Evolutionary conservation across 164 flowering plant genomes (phyloP), one percentile per base, ranked within the genome.

Genomic region (Hamamelis virginiana): DNA sequence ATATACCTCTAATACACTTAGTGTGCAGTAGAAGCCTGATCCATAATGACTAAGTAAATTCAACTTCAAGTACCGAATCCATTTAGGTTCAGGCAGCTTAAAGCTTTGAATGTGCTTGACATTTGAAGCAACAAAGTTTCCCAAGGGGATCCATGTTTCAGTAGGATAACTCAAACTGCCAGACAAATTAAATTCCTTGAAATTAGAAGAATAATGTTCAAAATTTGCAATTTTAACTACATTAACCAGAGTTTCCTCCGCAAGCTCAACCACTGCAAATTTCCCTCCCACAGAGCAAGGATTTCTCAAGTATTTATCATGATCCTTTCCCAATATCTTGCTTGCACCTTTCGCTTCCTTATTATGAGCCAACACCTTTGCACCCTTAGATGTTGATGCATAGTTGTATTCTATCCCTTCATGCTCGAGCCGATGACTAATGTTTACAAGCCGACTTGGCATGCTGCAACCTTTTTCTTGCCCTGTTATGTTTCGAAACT

Each of bases 181-280:
- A 41, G 66, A 78, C 73, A 92, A 65, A 46, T 84, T 84, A 72
- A 92, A 82, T n/a, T 92, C 92, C 78, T 89, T 90, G 64, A 92
- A 84, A 68, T 85, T 92, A 10, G 97, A 92, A 28, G 97, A 92
- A 66, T 92, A 78, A 71, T 89, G 96, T 70, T 92, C 97, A 68
- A 87, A 85, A 67, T 92, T 92, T n/a, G 92, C 96, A 27, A 92
- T 87, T 71, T 87, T 84, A 33, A 92, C 84, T 18, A 87, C 74
- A 76, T 90, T 94, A 62, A 89, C 91, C 45, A 89, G 66, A 27
- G 94, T 92, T 71, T 92, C 96, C 68, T 89, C 96, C 13, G 87
- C 75, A 53, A 92, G 96, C 77, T 92, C 94, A 62, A 92, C 79
- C 10, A 90, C 80, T 53, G 90, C 89, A 82, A 74, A 90, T 61